Conservation (phyloP, 2,329 filamentous ascomycete species). For the Pseudogymnoascus sp. region DNA sequence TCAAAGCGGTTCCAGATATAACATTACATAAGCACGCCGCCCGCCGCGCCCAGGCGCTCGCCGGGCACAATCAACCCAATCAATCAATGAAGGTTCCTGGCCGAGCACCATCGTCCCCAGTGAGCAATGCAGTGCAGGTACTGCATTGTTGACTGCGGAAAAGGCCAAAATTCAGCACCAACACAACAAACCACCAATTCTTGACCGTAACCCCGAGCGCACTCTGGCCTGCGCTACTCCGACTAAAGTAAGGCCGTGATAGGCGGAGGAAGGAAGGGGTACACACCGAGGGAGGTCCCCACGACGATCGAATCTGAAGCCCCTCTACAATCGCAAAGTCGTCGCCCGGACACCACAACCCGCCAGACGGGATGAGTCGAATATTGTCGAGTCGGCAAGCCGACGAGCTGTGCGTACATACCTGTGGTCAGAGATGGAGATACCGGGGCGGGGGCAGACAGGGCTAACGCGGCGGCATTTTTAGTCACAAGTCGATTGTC, state of each 20-base stretch:
- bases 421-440: conserved; percentile 7
- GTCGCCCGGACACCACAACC: neutral
- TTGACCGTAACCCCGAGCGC: neutral
- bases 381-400: conserved; percentile 64
- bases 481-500: conserved; percentile 81
- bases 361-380: conserved; percentile 4
- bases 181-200: neutral
- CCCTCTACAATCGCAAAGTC: neutral
- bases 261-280: conserved; percentile 4
- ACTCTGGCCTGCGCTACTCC: neutral
- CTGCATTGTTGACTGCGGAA: conserved; percentile 9
- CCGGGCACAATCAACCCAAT: neutral
- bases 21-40: neutral
- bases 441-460: neutral
- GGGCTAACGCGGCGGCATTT: conserved; percentile 14
- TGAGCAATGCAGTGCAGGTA: conserved; percentile 6
- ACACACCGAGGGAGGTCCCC: neutral
- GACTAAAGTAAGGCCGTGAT: neutral
- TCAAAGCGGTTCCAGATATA: neutral
- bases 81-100: conserved; percentile 3
- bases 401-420: conserved; percentile 66
- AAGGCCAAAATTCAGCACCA: neutral
- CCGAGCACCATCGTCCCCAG: neutral
- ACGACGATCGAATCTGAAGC: neutral
- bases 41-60: neutral